Base-by-base conservation (phyloP, 1,139 yeast species). In the Saccharomyces hybrid region DNA sequence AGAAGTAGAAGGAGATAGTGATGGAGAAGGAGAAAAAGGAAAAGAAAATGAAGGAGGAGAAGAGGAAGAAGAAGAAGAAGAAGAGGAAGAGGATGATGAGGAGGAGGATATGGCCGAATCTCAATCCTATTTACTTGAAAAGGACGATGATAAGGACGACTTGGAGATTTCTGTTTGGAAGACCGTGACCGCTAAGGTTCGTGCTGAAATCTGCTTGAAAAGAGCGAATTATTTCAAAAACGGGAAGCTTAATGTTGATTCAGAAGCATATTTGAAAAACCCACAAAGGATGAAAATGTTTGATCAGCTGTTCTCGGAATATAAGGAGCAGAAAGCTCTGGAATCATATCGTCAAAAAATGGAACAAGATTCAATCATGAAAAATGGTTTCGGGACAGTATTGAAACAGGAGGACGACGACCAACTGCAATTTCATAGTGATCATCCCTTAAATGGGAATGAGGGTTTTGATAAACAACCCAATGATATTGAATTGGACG, bases 121-220 rank as follows among this genome's bases (percentile, higher is more conserved):
- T 3, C 64, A 61, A 28, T 71, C 62, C 58, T 70, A 61, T 55
- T 58, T 72, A 50, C 71, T 71, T 25, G 77, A 74, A 14, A 78
- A 75, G 16, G 78, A 75, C 52, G 82, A 80, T 53, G 83, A 77
- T 51, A 82, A 78, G 48, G 86, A 83, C 58, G 87, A 84, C 63
- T 77, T 84, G 34, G 95, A 88, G 65, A 70, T 82, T 51, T 86
- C 86, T 55, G 83, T 89, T 0, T 90, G 97, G 96, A 86, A 86
- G 62, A 80, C 82, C 11, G 70, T 86, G 23, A 88, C 95, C 0
- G 88, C 96, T 0, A 86, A 85, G 57, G 80, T 88, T 0, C 75
- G 97, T 56, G 88, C 95, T 7, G 82, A 85, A 55, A 80, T 88
- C 58, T 85, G 96, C 67, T 73, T 83, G 34, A 78, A 79, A 55